These are phyloP conservation scores for Aureobasidium sp. DNA, from an alignment of 2,329 filamentous ascomycete genomes.

Conservation along the genomic window DNA sequence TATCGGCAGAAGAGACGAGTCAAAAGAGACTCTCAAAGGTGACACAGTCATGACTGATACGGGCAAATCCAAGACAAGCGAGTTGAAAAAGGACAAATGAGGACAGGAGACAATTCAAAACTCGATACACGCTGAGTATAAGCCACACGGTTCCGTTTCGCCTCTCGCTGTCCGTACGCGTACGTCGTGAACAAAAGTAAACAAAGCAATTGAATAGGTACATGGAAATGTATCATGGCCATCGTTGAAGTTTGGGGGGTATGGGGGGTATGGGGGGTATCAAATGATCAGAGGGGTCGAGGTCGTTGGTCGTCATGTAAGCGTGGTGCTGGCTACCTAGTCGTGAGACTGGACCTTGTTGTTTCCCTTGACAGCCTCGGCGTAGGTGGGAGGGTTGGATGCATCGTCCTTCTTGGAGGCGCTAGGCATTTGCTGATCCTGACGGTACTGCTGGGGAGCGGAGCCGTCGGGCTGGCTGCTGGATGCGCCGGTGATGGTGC, in stretches of 20 bases:
- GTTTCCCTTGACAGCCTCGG: constrained; percentile 82
- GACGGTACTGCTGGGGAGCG: constrained; percentile 20
- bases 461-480: constrained; percentile 35
- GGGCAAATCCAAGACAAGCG: background rate
- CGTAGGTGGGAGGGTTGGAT: constrained; percentile 78
- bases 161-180: background rate
- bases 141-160: background rate
- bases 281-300: background rate
- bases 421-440: constrained; percentile 32
- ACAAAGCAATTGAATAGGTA: background rate
- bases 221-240: background rate
- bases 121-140: background rate
- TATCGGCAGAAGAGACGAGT: constrained; percentile 63
- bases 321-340: constrained; percentile 28
- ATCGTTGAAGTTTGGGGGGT: background rate
- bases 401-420: background rate
- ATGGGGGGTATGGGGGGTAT: background rate
- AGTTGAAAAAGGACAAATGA: constrained; percentile 3
- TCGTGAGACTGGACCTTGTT: constrained; percentile 75
- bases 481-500: constrained; percentile 33
- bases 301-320: background rate
- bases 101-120: background rate
- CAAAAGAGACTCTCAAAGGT: constrained; percentile 30
- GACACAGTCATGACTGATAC: too few relatives aligned
- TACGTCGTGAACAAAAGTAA: background rate